Evolutionary conservation across 495 filamentous ascomycete genomes (phyloP).

Genomic region (Chaetomidium leptoderma): DNA sequence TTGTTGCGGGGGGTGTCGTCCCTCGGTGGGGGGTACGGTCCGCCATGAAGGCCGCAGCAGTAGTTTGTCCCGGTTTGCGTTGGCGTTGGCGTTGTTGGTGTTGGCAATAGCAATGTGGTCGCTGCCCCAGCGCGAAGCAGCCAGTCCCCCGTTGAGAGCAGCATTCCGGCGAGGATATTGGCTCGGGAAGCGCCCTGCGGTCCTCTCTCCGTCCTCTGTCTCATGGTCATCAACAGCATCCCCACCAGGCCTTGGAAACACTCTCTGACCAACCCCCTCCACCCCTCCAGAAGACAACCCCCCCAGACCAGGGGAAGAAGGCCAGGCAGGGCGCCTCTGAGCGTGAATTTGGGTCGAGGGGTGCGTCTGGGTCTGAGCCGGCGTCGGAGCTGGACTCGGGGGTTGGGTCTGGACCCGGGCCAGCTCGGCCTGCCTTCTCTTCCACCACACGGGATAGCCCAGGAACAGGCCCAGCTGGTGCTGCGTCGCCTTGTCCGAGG

Average conservation of each 20-base stretch:
- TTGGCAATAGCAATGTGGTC: not conserved
- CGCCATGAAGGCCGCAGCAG: not conserved
- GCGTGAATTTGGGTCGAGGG: too few relatives aligned
- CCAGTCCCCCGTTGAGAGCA: not conserved
- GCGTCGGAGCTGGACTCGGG: too few relatives aligned
- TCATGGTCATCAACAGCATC: not conserved
- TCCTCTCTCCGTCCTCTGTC: not conserved
- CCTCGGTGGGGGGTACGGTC: not conserved
- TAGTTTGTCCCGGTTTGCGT: not conserved
- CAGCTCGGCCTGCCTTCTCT: slow-evolving; percentile 46
- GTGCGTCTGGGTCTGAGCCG: too few relatives aligned
- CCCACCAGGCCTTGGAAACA: not conserved
- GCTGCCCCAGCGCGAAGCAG: slow-evolving; percentile 2
- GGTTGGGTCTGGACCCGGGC: not conserved
- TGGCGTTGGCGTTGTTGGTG: not conserved
- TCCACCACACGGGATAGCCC: slow-evolving; percentile 51
- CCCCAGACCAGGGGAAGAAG: not conserved
- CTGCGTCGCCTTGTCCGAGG: slow-evolving; percentile 55
- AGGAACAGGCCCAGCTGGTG: slow-evolving; percentile 58
- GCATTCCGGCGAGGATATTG: not conserved
- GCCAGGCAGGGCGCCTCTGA: too few relatives aligned
- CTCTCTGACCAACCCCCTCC: not conserved
- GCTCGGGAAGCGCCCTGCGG: not conserved
- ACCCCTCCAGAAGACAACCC: too few relatives aligned
- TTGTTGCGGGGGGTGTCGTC: not conserved